These are phyloP conservation scores for Pseudogymnoascus sp. DNA, from an alignment of 2,329 filamentous ascomycete genomes.

Conservation along the genomic window DNA sequence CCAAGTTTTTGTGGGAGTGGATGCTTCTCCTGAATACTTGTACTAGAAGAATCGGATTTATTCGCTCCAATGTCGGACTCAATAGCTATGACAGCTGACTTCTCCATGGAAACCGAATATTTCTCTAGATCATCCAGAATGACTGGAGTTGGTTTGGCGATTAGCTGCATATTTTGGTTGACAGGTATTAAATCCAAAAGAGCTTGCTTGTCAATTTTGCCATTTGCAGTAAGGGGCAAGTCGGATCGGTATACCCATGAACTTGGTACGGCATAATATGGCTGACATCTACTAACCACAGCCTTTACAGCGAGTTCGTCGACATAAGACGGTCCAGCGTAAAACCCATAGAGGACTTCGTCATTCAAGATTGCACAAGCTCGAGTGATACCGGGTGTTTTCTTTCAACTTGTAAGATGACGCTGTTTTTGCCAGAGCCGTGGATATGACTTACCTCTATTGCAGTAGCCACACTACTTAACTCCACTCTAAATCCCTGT, in stretches of 20 bases:
- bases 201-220: conserved; percentile 46
- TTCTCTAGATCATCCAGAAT: neutral
- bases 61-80: neutral
- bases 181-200: conserved; percentile 25
- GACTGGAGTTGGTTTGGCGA: neutral
- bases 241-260: conserved; percentile 35
- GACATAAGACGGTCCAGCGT: conserved; percentile 27
- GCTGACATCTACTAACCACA: conserved; percentile 31
- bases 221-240: conserved; percentile 45
- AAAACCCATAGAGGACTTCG: conserved; percentile 43
- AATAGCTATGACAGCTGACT: neutral
- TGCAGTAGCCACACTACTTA: conserved; percentile 47
- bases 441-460: conserved; percentile 32
- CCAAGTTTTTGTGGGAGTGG: conserved; percentile 35
- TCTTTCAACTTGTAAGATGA: neutral
- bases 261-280: conserved; percentile 47
- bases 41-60: neutral
- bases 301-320: conserved; percentile 24
- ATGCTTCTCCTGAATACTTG: neutral
- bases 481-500: conserved; percentile 50
- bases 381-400: conserved; percentile 35
- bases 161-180: neutral
- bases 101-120: neutral
- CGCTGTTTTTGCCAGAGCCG: neutral
- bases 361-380: conserved; percentile 41